Base-by-base conservation (phyloP, 139 green algal species). In the Chlorella ohadii region DNA sequence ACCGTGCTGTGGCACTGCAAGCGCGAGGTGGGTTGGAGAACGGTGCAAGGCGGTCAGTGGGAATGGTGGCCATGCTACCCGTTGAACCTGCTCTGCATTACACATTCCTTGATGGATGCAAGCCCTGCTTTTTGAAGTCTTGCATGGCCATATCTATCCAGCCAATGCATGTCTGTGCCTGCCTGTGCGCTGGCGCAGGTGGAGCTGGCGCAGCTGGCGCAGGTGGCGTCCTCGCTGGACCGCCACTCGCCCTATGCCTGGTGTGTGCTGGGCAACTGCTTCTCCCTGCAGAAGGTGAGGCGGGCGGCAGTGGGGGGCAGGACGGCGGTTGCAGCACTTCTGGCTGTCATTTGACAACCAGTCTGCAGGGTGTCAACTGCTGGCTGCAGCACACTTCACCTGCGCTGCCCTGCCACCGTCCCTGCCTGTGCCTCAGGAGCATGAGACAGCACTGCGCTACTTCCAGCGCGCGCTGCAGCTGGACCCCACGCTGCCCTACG, bases 1-100 rank as follows among this genome's bases (percentile, higher is more conserved):
- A 99, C 96, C 0, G 95, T 98, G 85, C 91, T 99, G 81, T 99
- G 96, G 97, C 96, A 99, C 90, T 88, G 98, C 72, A 95, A 95
- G 86, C 88, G 87, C n/a, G 94, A 98, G 74, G 90, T 59, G 51
- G 51, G 51, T 20, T 9, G 44, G 7, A 11, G 44, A 11, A 11
- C 44, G 11, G 6, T 6, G 44, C 44, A 55, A 11, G 6, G 44
- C 44, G 51, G 51, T 13, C 22, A 59, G 12, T 13, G 22, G 22
- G 51, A 13, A 2, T 23, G 51, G 51, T 22, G 22, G 51, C 51
- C 11, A 13, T 23, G 51, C 2, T 20, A 22, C 2, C n/a, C n/a
- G n/a, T n/a, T n/a, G n/a, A n/a, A n/a, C n/a, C n/a, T n/a, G n/a
- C n/a, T n/a, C n/a, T n/a, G n/a, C n/a, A n/a, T n/a, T n/a, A n/a